These are phyloP conservation scores for Umbilicus rupestris DNA, from an alignment of 164 flowering plant species.

Conservation along the genomic window DNA sequence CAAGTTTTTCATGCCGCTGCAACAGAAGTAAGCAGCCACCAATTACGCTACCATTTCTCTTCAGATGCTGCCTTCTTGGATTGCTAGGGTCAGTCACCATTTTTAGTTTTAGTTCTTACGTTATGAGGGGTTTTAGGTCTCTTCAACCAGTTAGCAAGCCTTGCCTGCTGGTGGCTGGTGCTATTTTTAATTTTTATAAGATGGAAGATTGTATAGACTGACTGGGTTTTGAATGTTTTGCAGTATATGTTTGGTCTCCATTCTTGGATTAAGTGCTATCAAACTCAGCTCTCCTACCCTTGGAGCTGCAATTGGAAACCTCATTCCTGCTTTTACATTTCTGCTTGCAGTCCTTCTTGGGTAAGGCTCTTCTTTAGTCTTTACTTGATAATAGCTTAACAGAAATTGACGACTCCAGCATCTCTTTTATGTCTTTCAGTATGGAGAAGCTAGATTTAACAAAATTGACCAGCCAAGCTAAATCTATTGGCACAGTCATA, in stretches of 20 bases:
- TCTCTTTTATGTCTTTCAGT: background rate
- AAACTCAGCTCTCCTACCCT: conserved; percentile 12
- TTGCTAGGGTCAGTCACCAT: conserved; percentile 22
- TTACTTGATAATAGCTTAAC: background rate
- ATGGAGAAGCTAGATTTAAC: conserved; percentile 10
- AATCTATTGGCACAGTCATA: conserved; percentile 8
- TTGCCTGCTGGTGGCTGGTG: too few species aligned
- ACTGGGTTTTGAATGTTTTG: background rate
- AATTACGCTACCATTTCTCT: conserved; percentile 21
- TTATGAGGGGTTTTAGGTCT: too few species aligned
- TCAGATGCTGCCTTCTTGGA: conserved; percentile 26
- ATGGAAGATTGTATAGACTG: too few species aligned
- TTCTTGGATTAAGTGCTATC: conserved; percentile 1
- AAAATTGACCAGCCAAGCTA: conserved; percentile 4
- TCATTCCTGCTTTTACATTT: conserved; percentile 22
- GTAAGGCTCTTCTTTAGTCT: conserved; percentile 10
- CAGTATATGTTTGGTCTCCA: conserved; percentile 15
- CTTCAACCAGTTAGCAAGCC: too few species aligned
- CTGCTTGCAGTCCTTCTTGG: conserved; percentile 25
- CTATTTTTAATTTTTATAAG: too few species aligned
- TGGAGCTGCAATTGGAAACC: conserved; percentile 8
- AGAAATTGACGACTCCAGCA: background rate
- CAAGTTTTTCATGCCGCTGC: background rate
- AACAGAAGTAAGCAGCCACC: conserved; percentile 20
- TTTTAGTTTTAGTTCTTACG: background rate